phyloP scores from a whole-genome alignment of 768 basidiomycete species.

The Clavulina sp. region DNA sequence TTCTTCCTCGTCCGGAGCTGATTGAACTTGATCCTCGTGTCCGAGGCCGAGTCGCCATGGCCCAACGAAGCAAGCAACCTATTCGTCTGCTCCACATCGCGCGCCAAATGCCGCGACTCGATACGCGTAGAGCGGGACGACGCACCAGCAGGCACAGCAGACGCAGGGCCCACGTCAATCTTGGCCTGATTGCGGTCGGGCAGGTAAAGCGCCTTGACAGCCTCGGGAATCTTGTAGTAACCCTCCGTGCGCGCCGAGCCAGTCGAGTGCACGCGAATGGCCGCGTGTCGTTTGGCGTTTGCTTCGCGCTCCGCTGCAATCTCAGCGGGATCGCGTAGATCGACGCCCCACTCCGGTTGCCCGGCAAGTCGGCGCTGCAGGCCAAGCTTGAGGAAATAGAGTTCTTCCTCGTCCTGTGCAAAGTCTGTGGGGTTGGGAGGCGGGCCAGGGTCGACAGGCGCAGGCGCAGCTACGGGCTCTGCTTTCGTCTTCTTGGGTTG shows the following conservation, averaged over 20 bases:
- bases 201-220: conserved; percentile 82
- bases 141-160: conserved; percentile 25
- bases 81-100: conserved; percentile 89
- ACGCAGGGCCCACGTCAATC: conserved; percentile 24
- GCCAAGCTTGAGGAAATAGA: conserved; percentile 56
- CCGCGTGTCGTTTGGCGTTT: conserved; percentile 17
- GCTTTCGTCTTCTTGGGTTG: conserved; percentile 21
- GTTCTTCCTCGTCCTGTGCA: conserved; percentile 61
- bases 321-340: conserved; percentile 11
- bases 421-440: conserved; percentile 3
- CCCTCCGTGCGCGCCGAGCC: conserved; percentile 90
- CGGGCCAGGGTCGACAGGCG: background rate
- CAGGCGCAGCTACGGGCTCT: conserved; percentile 15
- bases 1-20: conserved; percentile 97
- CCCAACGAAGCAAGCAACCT: conserved; percentile 26
- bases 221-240: conserved; percentile 84
- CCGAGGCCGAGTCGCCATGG: conserved; percentile 54
- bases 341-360: conserved; percentile 1
- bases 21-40: conserved; percentile 81
- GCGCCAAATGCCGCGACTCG: conserved; percentile 76
- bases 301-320: conserved; percentile 24
- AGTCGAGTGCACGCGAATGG: conserved; percentile 54
- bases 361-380: conserved; percentile 23
- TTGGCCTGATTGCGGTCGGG: conserved; percentile 38
- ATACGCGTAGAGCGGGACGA: conserved; percentile 81